Evolutionary conservation across 768 basidiomycete genomes (phyloP).

Genomic region (Cystofilobasidium macerans): DNA sequence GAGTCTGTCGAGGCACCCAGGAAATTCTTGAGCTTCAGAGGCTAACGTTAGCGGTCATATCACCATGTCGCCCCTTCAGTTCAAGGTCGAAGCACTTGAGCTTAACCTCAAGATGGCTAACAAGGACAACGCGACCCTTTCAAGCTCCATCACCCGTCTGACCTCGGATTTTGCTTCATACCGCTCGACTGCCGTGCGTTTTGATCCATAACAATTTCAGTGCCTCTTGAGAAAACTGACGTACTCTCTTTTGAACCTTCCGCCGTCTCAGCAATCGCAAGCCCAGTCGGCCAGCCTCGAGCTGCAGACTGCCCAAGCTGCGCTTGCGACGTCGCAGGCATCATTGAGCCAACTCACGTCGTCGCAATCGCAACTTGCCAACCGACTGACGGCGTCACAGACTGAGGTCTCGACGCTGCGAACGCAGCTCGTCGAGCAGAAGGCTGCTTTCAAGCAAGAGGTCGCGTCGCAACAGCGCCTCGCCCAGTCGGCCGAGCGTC

Average conservation of each 20-base stretch:
- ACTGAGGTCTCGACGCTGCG: slow-evolving; percentile 62
- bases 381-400: slow-evolving; percentile 66
- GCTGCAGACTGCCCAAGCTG: slow-evolving; percentile 60
- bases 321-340: slow-evolving; percentile 54
- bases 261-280: slow-evolving; percentile 49
- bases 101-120: slow-evolving; percentile 71
- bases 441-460: slow-evolving; percentile 69
- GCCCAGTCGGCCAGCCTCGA: slow-evolving; percentile 55
- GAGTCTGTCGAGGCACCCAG: no score
- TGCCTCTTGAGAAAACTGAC: not conserved
- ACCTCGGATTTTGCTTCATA: slow-evolving; percentile 75
- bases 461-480: slow-evolving; percentile 61
- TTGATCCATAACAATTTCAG: not conserved
- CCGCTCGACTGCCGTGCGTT: slow-evolving; percentile 40
- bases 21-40: no score
- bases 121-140: slow-evolving; percentile 61
- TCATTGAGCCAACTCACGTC: slow-evolving; percentile 64
- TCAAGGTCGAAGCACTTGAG: slow-evolving; percentile 70
- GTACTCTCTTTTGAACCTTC: not conserved
- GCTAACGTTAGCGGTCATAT: no score
- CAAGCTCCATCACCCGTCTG: slow-evolving; percentile 56
- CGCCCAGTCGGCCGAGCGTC: slow-evolving; percentile 72
- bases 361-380: slow-evolving; percentile 56
- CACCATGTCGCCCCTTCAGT: slow-evolving; percentile 45
- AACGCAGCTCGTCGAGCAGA: slow-evolving; percentile 70